Percentiles rank a stretch among this genome's conserved stretches.
phyloP scores from a whole-genome alignment of 169 alveolate species.

The Cryptosporidium andersoni region DNA sequence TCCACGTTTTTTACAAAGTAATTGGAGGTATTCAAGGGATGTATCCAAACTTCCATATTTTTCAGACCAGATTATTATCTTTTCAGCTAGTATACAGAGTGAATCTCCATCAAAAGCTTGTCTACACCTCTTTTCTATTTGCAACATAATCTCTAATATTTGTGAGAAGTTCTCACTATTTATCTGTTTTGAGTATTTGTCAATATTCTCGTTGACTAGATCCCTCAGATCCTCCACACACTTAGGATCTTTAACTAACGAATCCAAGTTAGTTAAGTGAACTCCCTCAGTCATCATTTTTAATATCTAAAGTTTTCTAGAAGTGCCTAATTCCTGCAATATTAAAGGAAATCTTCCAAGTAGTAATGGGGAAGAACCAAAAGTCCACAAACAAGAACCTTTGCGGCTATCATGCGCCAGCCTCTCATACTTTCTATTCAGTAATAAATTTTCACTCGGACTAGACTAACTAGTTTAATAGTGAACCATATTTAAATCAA shows the following conservation, averaged over 20 bases:
- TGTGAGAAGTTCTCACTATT: too few relatives aligned
- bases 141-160: constrained; percentile 34
- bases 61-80: constrained; percentile 56
- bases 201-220: constrained; percentile 34
- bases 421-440: too few relatives aligned
- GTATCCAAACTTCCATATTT: constrained; percentile 29
- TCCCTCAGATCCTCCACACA: constrained; percentile 60
- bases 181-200: neutral
- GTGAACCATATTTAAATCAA: too few relatives aligned
- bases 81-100: constrained; percentile 38
- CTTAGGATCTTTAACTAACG: constrained; percentile 72
- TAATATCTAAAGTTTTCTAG: too few relatives aligned
- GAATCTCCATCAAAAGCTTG: constrained; percentile 68
- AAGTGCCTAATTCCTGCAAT: too few relatives aligned
- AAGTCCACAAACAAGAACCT: too few relatives aligned
- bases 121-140: constrained; percentile 64
- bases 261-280: constrained; percentile 43
- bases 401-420: too few relatives aligned
- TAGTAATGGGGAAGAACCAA: too few relatives aligned
- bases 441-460: too few relatives aligned
- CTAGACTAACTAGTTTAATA: too few relatives aligned
- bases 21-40: constrained; percentile 20
- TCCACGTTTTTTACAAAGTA: constrained; percentile 73
- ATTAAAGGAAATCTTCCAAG: too few relatives aligned
- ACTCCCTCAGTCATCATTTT: too few relatives aligned